phyloP scores from a whole-genome alignment of 2,329 filamentous ascomycete species.

The Paecilomyces niveus region DNA sequence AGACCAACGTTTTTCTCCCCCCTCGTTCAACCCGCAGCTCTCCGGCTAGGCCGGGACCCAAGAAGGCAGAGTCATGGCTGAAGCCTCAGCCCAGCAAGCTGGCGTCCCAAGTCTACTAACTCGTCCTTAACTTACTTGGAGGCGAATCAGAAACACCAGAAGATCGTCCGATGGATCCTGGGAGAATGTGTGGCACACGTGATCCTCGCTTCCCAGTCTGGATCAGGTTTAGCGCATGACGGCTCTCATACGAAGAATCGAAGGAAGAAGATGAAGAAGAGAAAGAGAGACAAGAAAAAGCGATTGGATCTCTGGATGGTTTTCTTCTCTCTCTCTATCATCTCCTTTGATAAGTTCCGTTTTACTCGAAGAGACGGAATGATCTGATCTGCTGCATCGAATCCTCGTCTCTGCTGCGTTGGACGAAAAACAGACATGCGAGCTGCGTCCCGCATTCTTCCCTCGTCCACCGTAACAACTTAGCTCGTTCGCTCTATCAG shows the following conservation, averaged over 20 bases:
- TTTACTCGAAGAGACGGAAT: not conserved
- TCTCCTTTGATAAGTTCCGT: not conserved
- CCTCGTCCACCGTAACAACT: not conserved
- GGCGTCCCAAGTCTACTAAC: not conserved
- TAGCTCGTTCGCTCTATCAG: not conserved
- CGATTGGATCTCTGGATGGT: not conserved
- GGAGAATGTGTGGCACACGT: not conserved
- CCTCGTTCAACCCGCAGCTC: not conserved
- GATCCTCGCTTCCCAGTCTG: not conserved
- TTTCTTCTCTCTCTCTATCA: not conserved
- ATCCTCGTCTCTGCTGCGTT: constrained; percentile 5
- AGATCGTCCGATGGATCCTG: not conserved
- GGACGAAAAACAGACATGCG: not conserved
- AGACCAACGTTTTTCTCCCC: not conserved
- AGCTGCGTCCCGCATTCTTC: not conserved
- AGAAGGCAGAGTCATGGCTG: not conserved
- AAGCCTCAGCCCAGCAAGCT: not conserved
- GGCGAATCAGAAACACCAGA: not conserved
- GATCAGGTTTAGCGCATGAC: not conserved
- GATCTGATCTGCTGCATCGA: constrained; percentile 13
- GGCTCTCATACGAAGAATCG: not conserved
- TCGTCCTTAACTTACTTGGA: not conserved
- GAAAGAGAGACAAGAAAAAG: not conserved
- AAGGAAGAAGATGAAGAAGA: not conserved
- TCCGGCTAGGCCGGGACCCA: not conserved